Conservation (phyloP, 139 green algal species). For the Picochlorum sp. region DNA sequence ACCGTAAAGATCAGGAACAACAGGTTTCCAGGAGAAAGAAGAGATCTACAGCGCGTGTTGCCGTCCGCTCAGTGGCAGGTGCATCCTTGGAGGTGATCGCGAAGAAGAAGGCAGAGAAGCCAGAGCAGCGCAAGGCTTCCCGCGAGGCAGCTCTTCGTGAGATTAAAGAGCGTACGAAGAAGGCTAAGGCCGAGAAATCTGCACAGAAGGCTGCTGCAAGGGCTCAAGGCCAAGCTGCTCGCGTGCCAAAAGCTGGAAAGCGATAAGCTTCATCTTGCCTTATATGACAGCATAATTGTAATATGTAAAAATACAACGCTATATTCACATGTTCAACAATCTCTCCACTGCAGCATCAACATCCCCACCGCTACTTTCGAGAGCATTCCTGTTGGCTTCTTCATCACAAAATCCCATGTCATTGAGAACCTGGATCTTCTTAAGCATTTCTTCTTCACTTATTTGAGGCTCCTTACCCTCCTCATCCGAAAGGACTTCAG, state of each 20-base stretch:
- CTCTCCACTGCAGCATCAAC: constrained; percentile 83
- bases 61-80: constrained; percentile 72
- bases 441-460: constrained; percentile 58
- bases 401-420: constrained; percentile 91
- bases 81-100: constrained; percentile 87
- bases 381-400: constrained; percentile 47
- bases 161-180: constrained; percentile 85
- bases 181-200: constrained; percentile 8
- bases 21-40: constrained; percentile 83
- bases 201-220: constrained; percentile 5
- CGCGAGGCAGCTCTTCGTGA: constrained; percentile 89
- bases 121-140: constrained; percentile 74
- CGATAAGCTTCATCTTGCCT: too few relatives aligned
- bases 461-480: constrained; percentile 24
- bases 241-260: too few relatives aligned
- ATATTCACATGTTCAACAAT: constrained; percentile 38
- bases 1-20: constrained; percentile 86
- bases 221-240: too few relatives aligned
- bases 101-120: constrained; percentile 86
- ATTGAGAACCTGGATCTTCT: constrained; percentile 83
- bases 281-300: too few relatives aligned
- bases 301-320: too few relatives aligned
- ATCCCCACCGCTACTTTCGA: constrained; percentile 73
- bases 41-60: constrained; percentile 45
- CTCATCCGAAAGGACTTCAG: neutral